Evolutionary conservation across 441 rosid species (phyloP).

Genomic region (Manihot esculenta): DNA sequence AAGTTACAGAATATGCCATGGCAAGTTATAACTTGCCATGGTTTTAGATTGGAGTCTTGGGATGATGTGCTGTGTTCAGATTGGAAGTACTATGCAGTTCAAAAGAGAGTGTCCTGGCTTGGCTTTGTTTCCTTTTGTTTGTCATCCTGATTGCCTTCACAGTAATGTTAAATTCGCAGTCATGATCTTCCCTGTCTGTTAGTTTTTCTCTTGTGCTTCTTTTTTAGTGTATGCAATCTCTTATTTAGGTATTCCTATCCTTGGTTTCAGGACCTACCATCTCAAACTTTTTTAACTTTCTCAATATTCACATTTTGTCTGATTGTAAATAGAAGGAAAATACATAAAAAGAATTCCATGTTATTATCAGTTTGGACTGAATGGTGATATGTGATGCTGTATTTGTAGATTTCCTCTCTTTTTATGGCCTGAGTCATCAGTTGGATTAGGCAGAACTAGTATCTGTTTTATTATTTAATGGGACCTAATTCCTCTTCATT

Average conservation of each 20-base stretch:
- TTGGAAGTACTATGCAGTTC: background rate
- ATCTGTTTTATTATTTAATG: background rate
- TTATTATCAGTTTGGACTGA: constrained; percentile 5
- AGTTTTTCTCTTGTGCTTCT: background rate
- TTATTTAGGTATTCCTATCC: background rate
- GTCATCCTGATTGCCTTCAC: background rate
- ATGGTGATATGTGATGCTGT: background rate
- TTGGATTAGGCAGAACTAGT: constrained; percentile 11
- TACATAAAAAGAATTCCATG: background rate
- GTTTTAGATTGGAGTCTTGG: background rate
- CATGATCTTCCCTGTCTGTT: background rate
- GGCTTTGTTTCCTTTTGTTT: background rate
- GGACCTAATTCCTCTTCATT: background rate
- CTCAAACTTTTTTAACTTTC: background rate
- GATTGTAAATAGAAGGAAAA: constrained; percentile 1
- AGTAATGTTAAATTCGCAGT: background rate
- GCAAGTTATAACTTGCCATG: background rate
- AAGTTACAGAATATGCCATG: background rate
- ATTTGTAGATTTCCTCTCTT: background rate
- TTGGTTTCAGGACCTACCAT: background rate
- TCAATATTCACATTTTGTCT: background rate
- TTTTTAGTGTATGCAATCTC: no score
- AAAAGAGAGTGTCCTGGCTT: background rate
- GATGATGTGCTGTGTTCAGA: background rate
- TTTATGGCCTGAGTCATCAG: background rate